Evolutionary conservation across 345 rosid species (phyloP).

Genomic region (Geranium rotundifolium): DNA sequence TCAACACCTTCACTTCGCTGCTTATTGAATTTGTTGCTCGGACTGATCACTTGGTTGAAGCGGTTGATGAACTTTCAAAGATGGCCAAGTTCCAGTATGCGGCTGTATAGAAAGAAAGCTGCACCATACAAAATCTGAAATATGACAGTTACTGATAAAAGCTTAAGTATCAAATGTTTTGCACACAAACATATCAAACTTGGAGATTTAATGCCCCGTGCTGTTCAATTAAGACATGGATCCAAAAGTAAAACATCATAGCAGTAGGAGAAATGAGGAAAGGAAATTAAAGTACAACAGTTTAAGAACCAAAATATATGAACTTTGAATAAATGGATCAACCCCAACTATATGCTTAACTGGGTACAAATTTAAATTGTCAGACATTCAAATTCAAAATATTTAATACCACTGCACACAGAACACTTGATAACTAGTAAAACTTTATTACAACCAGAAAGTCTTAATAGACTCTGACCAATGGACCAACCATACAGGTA

Average conservation of each 20-base stretch:
- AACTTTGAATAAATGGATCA: too few species aligned
- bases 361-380: too few species aligned
- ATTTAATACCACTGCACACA: background rate
- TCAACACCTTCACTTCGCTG: constrained; percentile 46
- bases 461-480: background rate
- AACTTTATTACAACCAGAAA: constrained; percentile 3
- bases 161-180: background rate
- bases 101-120: constrained; percentile 4
- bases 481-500: background rate
- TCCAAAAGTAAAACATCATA: too few species aligned
- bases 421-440: background rate
- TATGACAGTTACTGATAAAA: background rate
- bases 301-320: too few species aligned
- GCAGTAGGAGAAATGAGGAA: too few species aligned
- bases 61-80: constrained; percentile 42
- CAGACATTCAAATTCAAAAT: background rate
- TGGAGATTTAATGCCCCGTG: background rate
- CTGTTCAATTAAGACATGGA: too few species aligned
- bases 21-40: constrained; percentile 56
- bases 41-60: constrained; percentile 55
- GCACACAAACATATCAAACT: background rate
- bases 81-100: constrained; percentile 42
- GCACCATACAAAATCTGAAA: background rate
- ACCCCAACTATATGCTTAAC: too few species aligned
- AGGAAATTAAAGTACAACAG: too few species aligned